These are phyloP conservation scores for Lumnitzera littorea DNA, from an alignment of 345 rosid species.

Conservation along the genomic window DNA sequence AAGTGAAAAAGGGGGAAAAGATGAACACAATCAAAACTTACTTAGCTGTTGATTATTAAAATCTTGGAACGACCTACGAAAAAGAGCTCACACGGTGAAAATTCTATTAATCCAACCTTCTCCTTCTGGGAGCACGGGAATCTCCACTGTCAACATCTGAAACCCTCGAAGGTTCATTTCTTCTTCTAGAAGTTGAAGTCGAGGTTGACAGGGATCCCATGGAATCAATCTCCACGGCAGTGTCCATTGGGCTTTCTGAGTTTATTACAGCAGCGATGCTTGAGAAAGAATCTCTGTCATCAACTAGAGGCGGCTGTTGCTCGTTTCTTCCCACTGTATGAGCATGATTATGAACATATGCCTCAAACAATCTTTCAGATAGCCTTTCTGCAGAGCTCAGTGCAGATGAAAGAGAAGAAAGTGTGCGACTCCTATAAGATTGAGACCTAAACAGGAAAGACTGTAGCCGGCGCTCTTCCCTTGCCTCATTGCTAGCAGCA, in stretches of 20 bases:
- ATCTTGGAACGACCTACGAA: no score
- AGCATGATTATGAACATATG: conserved; percentile 42
- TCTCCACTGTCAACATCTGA: conserved; percentile 27
- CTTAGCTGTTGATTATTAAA: conserved; percentile 1
- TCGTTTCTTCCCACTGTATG: conserved; percentile 45
- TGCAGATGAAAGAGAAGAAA: conserved; percentile 39
- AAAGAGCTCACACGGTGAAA: not conserved
- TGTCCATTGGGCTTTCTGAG: conserved; percentile 80
- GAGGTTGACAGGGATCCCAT: conserved; percentile 47
- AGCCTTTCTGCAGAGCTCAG: conserved; percentile 27
- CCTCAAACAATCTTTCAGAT: conserved; percentile 42
- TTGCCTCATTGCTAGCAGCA: conserved; percentile 38
- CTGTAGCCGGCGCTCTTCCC: conserved; percentile 40
- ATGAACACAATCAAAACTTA: not conserved
- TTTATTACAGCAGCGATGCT: conserved; percentile 82
- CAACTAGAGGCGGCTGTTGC: conserved; percentile 59
- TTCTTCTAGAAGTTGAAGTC: conserved; percentile 41
- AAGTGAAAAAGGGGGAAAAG: no score
- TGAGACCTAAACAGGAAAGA: conserved; percentile 46
- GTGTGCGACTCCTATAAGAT: conserved; percentile 45
- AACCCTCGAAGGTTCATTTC: conserved; percentile 20
- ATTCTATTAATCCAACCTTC: conserved; percentile 28
- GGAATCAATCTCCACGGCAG: conserved; percentile 80
- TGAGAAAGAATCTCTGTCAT: conserved; percentile 89
- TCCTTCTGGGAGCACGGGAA: conserved; percentile 41